Evolutionary conservation across 2,329 filamentous ascomycete species (phyloP).

Genomic region (Colletotrichum musicola): DNA sequence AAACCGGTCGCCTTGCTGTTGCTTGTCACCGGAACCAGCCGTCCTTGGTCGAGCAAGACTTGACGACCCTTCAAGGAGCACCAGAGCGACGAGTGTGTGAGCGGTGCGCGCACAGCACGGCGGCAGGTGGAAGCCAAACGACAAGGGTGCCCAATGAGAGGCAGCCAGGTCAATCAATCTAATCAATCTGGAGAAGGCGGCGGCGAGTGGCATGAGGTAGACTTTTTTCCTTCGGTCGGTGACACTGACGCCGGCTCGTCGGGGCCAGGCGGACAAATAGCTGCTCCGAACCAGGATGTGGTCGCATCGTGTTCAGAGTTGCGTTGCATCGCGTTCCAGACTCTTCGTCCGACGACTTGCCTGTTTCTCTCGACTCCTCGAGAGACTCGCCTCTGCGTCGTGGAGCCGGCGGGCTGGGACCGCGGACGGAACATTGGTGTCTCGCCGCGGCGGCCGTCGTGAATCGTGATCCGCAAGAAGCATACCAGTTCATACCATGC

Average conservation of each 20-base stretch:
- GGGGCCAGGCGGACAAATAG: constrained; percentile 23
- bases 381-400: constrained; percentile 13
- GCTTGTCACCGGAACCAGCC: constrained; percentile 29
- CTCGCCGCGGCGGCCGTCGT: constrained; percentile 13
- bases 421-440: constrained; percentile 6
- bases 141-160: constrained; percentile 14
- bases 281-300: constrained; percentile 33
- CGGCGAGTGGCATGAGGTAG: constrained; percentile 31
- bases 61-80: neutral
- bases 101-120: neutral
- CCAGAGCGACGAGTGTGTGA: constrained; percentile 2
- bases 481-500: constrained; percentile 7
- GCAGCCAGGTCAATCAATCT: constrained; percentile 22
- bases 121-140: constrained; percentile 5
- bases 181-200: constrained; percentile 39
- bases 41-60: neutral
- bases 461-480: constrained; percentile 2
- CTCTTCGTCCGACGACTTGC: constrained; percentile 9
- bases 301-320: constrained; percentile 20
- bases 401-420: constrained; percentile 4
- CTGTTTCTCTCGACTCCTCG: constrained; percentile 1
- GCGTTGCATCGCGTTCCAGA: constrained; percentile 28
- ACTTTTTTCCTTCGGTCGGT: constrained; percentile 23
- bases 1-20: constrained; percentile 2
- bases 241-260: constrained; percentile 18